Percentiles rank a stretch among this genome's conserved stretches.
Conservation (phyloP, 306 rosid genomes). For the Calophaca sinica region DNA sequence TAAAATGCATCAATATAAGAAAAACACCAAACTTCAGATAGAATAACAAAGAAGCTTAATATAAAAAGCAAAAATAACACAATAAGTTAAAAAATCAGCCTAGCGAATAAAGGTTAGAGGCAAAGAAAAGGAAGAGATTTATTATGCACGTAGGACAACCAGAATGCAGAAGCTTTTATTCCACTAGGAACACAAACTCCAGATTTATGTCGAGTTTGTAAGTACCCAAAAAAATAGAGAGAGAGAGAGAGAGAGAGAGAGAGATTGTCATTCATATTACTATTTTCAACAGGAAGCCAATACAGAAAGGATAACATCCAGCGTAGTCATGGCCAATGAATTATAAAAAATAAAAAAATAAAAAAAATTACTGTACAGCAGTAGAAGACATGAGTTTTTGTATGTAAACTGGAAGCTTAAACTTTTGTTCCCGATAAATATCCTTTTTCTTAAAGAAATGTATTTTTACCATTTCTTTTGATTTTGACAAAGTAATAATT, state of each 20-base stretch:
- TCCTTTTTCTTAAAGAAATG: too few species aligned
- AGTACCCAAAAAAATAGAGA: too few species aligned
- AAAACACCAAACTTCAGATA: slow-evolving; percentile 6
- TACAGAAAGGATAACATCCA: too few species aligned
- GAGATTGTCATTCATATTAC: too few species aligned
- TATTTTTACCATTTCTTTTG: neutral
- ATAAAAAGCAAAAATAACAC: neutral
- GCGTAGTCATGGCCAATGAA: too few species aligned
- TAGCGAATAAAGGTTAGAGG: neutral
- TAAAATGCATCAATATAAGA: neutral
- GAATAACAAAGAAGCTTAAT: slow-evolving; percentile 12
- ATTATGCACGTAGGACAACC: slow-evolving; percentile 11
- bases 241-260: too few species aligned
- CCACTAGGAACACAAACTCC: neutral
- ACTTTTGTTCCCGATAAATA: too few species aligned
- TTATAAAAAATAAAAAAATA: too few species aligned
- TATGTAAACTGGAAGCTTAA: too few species aligned
- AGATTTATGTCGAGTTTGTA: neutral
- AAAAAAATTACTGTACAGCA: too few species aligned
- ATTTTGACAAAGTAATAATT: slow-evolving; percentile 9
- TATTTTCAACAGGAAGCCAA: too few species aligned
- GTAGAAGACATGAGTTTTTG: too few species aligned
- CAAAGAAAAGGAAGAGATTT: neutral
- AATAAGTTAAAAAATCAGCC: neutral
- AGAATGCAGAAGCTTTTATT: slow-evolving; percentile 2